Percentiles rank a stretch among this genome's conserved stretches.
These are phyloP conservation scores for Candida dajiaensis DNA, from an alignment of 805 yeast genomes.

Conservation along the genomic window DNA sequence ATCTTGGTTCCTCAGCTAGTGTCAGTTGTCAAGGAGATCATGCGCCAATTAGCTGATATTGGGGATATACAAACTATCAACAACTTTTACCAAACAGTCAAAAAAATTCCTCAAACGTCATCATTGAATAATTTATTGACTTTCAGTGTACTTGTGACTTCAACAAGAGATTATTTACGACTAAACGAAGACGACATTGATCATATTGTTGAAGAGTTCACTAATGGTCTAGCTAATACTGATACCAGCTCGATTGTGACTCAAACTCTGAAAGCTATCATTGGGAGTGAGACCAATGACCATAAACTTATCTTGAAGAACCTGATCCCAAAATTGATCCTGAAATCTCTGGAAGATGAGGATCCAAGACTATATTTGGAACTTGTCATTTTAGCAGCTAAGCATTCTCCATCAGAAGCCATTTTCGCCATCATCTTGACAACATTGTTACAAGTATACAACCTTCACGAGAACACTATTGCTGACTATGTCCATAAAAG, in stretches of 20 bases:
- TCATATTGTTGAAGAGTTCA: slow-evolving; percentile 28
- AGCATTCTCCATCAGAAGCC: slow-evolving; percentile 12
- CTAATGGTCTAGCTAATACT: slow-evolving; percentile 29
- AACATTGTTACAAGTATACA: slow-evolving; percentile 28
- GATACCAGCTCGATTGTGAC: slow-evolving; percentile 38
- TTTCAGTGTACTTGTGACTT: slow-evolving; percentile 37
- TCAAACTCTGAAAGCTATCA: slow-evolving; percentile 58
- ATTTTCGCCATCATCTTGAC: slow-evolving; percentile 31
- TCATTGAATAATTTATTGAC: slow-evolving; percentile 37
- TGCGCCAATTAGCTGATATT: slow-evolving; percentile 29
- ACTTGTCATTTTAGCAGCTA: slow-evolving; percentile 17
- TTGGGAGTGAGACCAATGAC: slow-evolving; percentile 27
- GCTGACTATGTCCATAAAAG: slow-evolving; percentile 40
- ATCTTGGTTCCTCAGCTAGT: slow-evolving; percentile 45
- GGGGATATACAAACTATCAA: slow-evolving; percentile 25
- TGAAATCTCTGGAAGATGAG: slow-evolving; percentile 21
- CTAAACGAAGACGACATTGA: slow-evolving; percentile 33
- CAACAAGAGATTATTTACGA: slow-evolving; percentile 29
- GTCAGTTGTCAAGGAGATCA: slow-evolving; percentile 43
- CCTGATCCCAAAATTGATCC: slow-evolving; percentile 40
- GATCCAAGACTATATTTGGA: slow-evolving; percentile 28
- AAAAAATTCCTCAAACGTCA: slow-evolving; percentile 21
- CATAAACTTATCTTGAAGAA: slow-evolving; percentile 35
- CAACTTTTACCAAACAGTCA: slow-evolving; percentile 34
- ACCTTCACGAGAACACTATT: slow-evolving; percentile 15